These are phyloP conservation scores for Gnetum montanum DNA, from an alignment of 75 land plant genomes.

Conservation along the genomic window DNA sequence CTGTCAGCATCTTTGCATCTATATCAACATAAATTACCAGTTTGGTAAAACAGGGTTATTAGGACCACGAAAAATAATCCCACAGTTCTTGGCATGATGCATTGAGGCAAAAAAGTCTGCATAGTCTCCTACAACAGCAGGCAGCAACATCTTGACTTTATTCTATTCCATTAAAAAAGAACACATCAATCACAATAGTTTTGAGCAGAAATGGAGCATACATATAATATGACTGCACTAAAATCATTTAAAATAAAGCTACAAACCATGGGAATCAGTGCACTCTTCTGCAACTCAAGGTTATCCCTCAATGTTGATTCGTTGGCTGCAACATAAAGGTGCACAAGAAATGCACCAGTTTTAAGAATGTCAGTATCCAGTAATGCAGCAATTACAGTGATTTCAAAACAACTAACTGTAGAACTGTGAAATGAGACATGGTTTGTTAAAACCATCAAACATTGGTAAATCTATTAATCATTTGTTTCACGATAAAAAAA, in stretches of 20 bases:
- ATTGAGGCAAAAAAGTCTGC: slow-evolving; percentile 92
- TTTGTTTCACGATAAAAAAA: no score
- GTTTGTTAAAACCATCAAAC: no score
- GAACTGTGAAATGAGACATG: no score
- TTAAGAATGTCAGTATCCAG: no score
- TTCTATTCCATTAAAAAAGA: slow-evolving; percentile 32
- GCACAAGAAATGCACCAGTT: not conserved
- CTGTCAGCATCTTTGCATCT: no score
- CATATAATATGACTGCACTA: not conserved
- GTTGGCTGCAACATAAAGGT: slow-evolving; percentile 37
- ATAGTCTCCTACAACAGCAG: slow-evolving; percentile 79
- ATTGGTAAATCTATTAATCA: no score
- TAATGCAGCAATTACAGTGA: no score
- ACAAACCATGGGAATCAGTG: slow-evolving; percentile 57
- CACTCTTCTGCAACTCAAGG: slow-evolving; percentile 46
- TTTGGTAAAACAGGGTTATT: slow-evolving; percentile 56
- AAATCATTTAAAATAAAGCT: not conserved
- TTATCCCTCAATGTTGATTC: slow-evolving; percentile 80
- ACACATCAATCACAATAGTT: no score
- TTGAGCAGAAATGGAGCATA: not conserved
- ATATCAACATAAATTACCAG: no score
- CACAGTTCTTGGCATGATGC: slow-evolving; percentile 86
- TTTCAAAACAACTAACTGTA: no score
- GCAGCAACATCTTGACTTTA: slow-evolving; percentile 77
- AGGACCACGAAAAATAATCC: slow-evolving; percentile 82